phyloP scores from a whole-genome alignment of 768 basidiomycete species.

The Rhodotorula toruloides region DNA sequence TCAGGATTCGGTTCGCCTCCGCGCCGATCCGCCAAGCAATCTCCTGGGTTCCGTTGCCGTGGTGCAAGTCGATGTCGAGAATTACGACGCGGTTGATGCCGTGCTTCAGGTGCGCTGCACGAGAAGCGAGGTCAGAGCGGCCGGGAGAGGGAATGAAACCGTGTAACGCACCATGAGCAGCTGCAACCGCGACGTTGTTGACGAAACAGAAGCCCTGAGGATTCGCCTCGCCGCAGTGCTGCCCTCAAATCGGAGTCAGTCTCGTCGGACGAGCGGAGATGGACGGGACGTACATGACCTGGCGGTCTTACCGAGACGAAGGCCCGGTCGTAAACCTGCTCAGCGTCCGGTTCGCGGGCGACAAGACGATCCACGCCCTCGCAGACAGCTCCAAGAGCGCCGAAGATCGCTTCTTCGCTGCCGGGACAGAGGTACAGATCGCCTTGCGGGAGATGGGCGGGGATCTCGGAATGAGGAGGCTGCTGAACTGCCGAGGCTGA shows the following conservation, averaged over 20 bases:
- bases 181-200: slow-evolving; percentile 85
- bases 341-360: background rate
- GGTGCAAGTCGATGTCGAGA: slow-evolving; percentile 75
- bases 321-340: slow-evolving; percentile 47
- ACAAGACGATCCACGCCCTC: slow-evolving; percentile 73
- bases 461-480: slow-evolving; percentile 68
- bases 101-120: slow-evolving; percentile 70
- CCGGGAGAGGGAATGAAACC: background rate
- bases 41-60: slow-evolving; percentile 91
- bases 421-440: slow-evolving; percentile 80
- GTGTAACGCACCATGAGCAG: slow-evolving; percentile 67
- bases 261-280: background rate
- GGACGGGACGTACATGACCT: slow-evolving; percentile 49
- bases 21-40: slow-evolving; percentile 80
- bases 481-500: slow-evolving; percentile 47
- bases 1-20: slow-evolving; percentile 28
- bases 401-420: slow-evolving; percentile 71
- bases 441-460: slow-evolving; percentile 62
- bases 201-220: slow-evolving; percentile 94
- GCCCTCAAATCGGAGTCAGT: slow-evolving; percentile 46
- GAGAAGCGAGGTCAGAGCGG: background rate
- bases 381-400: slow-evolving; percentile 75
- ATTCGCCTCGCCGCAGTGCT: slow-evolving; percentile 84
- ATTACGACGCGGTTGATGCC: slow-evolving; percentile 72
- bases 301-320: slow-evolving; percentile 86